Percentiles rank a stretch among this genome's conserved stretches.
These are phyloP conservation scores for Pleurostoma richardsiae DNA, from an alignment of 2,329 filamentous ascomycete genomes.

Conservation along the genomic window DNA sequence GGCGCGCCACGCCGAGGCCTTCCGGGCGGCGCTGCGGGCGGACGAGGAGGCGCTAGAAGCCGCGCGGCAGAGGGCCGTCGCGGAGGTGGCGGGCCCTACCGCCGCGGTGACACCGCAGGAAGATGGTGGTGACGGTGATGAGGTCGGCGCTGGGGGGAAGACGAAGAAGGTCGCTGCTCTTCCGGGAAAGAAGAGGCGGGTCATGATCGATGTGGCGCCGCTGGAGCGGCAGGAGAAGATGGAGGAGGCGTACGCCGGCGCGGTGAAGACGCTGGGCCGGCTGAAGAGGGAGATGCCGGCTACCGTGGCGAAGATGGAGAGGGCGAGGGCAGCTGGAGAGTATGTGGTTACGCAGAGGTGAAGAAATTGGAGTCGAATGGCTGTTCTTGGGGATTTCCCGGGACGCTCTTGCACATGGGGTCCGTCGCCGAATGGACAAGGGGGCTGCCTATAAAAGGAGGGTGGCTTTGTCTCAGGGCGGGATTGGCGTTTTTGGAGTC, in stretches of 20 bases:
- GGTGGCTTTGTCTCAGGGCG: too few species aligned
- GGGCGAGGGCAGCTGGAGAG: constrained; percentile 53
- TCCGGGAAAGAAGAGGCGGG: constrained; percentile 3
- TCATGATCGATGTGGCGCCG: constrained; percentile 21
- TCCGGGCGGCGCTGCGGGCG: constrained; percentile 31
- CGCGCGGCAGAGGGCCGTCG: constrained; percentile 14
- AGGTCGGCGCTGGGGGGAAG: constrained; percentile 8
- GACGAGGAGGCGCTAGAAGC: constrained; percentile 40
- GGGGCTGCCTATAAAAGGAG: not conserved
- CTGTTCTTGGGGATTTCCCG: too few species aligned
- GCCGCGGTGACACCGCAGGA: constrained; percentile 9
- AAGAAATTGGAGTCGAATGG: constrained; percentile 1
- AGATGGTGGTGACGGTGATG: constrained; percentile 8
- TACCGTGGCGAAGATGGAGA: constrained; percentile 60
- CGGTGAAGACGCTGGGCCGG: constrained; percentile 44
- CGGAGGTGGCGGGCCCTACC: not conserved
- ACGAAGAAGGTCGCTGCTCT: not conserved
- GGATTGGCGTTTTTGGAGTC: too few species aligned
- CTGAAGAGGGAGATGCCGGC: constrained; percentile 57
- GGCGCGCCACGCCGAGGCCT: constrained; percentile 30
- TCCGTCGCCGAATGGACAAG: too few species aligned
- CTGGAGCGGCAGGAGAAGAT: constrained; percentile 42
- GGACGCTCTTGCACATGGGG: too few species aligned
- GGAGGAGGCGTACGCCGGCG: constrained; percentile 38
- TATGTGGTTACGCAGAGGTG: constrained; percentile 46